A percentile compares a stretch with the other conserved stretches of the same genome.
These are phyloP conservation scores for Penicillium freii DNA, from an alignment of 2,329 filamentous ascomycete genomes.

Conservation along the genomic window DNA sequence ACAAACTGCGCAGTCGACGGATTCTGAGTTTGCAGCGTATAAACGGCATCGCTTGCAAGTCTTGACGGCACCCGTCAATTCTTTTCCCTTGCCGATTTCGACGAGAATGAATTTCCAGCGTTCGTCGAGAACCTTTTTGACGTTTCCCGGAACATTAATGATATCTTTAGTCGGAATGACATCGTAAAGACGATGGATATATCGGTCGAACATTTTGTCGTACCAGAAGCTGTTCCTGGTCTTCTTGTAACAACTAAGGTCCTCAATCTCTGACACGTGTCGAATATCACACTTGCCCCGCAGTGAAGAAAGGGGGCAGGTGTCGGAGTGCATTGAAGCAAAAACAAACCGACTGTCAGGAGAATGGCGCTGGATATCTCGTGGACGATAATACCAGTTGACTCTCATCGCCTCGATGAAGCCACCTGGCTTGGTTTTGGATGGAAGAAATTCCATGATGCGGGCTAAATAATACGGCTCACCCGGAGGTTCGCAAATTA, in stretches of 20 bases:
- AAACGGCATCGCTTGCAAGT: conserved; percentile 87
- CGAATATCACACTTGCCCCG: conserved; percentile 90
- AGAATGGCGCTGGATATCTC: conserved; percentile 89
- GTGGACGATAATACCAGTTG: conserved; percentile 97
- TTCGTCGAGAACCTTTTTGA: conserved; percentile 94
- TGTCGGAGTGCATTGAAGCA: conserved; percentile 98
- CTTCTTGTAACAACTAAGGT: conserved; percentile 80
- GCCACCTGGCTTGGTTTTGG: conserved; percentile 68
- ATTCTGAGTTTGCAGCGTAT: conserved; percentile 94
- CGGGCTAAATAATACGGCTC: conserved; percentile 97
- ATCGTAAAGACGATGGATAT: conserved; percentile 97
- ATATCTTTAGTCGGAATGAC: conserved; percentile 88
- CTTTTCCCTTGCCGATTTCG: conserved; percentile 89
- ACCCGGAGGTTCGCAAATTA: conserved; percentile 94
- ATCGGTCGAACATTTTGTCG: conserved; percentile 95
- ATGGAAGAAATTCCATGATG: conserved; percentile 96
- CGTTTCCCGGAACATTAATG: conserved; percentile 91
- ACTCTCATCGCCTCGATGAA: conserved; percentile 85
- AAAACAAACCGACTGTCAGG: conserved; percentile 89
- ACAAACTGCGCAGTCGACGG: conserved; percentile 95
- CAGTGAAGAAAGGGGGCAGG: conserved; percentile 85
- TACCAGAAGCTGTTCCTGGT: conserved; percentile 90
- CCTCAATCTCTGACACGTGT: conserved; percentile 81
- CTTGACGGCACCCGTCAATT: conserved; percentile 93
- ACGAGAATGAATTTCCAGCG: conserved; percentile 96